A percentile compares a stretch with the other conserved stretches of the same genome.
Conservation (phyloP, 208 protist genomes). For the Crithidia brevicula region DNA sequence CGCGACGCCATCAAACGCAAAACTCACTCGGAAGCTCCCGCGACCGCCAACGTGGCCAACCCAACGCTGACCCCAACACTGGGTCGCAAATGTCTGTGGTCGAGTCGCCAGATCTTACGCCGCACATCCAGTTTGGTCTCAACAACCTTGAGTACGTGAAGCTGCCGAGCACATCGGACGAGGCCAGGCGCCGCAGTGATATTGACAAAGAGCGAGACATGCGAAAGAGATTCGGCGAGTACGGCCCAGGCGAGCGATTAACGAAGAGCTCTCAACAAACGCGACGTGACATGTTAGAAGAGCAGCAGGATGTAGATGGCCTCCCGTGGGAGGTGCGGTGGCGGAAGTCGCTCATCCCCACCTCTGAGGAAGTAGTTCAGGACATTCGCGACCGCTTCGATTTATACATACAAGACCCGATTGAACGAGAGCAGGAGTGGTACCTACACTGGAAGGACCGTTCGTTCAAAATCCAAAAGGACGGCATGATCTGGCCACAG, state of each 20-base stretch:
- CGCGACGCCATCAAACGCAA: constrained; percentile 37
- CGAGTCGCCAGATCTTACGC: constrained; percentile 78
- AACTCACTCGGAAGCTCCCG: constrained; percentile 59
- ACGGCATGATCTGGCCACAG: constrained; percentile 93
- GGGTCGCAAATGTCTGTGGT: constrained; percentile 80
- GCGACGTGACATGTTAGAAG: constrained; percentile 83
- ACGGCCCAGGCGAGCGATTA: constrained; percentile 82
- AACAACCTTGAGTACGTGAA: constrained; percentile 81
- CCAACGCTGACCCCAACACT: constrained; percentile 72
- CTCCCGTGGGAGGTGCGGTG: constrained; percentile 91
- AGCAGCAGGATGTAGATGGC: constrained; percentile 90
- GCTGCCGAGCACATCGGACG: constrained; percentile 66
- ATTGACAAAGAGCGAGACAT: constrained; percentile 84
- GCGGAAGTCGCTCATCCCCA: constrained; percentile 83
- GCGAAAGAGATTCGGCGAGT: constrained; percentile 66
- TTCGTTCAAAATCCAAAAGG: constrained; percentile 87
- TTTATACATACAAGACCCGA: constrained; percentile 87
- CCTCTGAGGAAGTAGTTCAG: constrained; percentile 89
- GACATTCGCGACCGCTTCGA: constrained; percentile 91
- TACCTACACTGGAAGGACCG: constrained; percentile 92
- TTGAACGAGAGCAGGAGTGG: constrained; percentile 91
- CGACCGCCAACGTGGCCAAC: constrained; percentile 67
- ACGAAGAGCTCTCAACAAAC: constrained; percentile 74
- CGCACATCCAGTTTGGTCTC: constrained; percentile 76
- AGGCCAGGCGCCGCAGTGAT: constrained; percentile 59